Evolutionary conservation across 805 yeast species (phyloP).

Genomic region (Kodamaea kaohsiungensis): DNA sequence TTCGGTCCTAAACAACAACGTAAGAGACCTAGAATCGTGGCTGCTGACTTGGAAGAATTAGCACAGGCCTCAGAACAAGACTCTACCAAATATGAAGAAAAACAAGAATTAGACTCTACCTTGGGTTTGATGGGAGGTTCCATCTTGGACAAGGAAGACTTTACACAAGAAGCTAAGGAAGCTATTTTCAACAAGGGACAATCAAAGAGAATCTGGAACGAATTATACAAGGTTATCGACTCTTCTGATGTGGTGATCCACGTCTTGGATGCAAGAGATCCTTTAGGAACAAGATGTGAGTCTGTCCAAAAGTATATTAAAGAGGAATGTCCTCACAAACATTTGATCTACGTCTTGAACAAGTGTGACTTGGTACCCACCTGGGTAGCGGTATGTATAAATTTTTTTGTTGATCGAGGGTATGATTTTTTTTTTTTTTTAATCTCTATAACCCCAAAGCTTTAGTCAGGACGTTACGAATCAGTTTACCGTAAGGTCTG

Average conservation of each 20-base stretch:
- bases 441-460: constrained; percentile 57
- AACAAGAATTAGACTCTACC: constrained; percentile 71
- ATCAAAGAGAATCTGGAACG: constrained; percentile 98
- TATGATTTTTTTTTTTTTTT: background rate
- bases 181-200: constrained; percentile 96
- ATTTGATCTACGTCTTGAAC: constrained; percentile 89
- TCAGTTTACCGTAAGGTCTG: constrained; percentile 65
- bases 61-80: constrained; percentile 60
- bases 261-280: constrained; percentile 97
- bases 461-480: constrained; percentile 71
- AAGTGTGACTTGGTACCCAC: constrained; percentile 98
- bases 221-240: constrained; percentile 92
- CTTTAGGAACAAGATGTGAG: constrained; percentile 91
- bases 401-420: constrained; percentile 1
- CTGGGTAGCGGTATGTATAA: constrained; percentile 95
- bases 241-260: constrained; percentile 97
- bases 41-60: constrained; percentile 77
- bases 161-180: constrained; percentile 89
- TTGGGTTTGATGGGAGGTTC: constrained; percentile 79
- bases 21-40: constrained; percentile 81
- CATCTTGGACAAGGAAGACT: constrained; percentile 65
- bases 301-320: constrained; percentile 90
- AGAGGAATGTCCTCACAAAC: constrained; percentile 96
- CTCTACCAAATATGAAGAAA: constrained; percentile 64
- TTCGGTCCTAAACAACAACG: constrained; percentile 97